Evolutionary conservation across 2,329 filamentous ascomycete genomes (phyloP), one percentile per base, ranked within the genome.

Genomic region (Fusarium staphyleae): DNA sequence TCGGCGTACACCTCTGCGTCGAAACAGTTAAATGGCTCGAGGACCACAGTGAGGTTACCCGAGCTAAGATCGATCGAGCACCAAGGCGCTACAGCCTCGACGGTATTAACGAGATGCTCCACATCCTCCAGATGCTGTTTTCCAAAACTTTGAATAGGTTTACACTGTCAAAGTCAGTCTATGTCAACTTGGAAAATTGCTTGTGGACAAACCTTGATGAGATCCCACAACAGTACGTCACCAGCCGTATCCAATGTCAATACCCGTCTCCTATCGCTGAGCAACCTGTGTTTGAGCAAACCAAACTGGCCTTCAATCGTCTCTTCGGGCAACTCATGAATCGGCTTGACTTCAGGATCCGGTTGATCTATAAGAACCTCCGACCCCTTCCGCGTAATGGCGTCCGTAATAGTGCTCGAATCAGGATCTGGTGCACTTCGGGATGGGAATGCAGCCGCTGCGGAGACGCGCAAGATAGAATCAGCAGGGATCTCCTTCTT

Each of bases 1-100:
- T 99, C 95, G 1, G 92, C 93, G 71, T 99, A 99, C 73, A 96
- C 89, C 69, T 99, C 95, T 13, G 93, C 95, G 74, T 99, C 95
- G 66, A 99, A 99, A 71, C 93, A 97, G 65, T 96, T 96, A 68
- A 95, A 96, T 33, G 93, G 91, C 69, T 99, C 95, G 14, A 99
- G 75, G 14, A 96, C 88, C 3, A 97, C 93, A 2, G 92, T 93
- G 48, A 99, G 78, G 57, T 90, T 91, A 29, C 95, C 95, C 4
- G 93, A 98, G 65, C 93, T 88, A 15, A 93, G 93, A 69, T 99
- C 92, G 46, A 98, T 89, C 2, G 91, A 91, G 70, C 95, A 99
- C 95, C 95, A 99, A 47, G 96, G 93, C 4, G 93, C 89, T 32
- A 98, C 91, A 26, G 88, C 93, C 70, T 96, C 92, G 12, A 85